Percentiles rank a stretch among this genome's conserved stretches.
Evolutionary conservation across 331 rosid species (phyloP).

Genomic region (Stylosanthes scabra): DNA sequence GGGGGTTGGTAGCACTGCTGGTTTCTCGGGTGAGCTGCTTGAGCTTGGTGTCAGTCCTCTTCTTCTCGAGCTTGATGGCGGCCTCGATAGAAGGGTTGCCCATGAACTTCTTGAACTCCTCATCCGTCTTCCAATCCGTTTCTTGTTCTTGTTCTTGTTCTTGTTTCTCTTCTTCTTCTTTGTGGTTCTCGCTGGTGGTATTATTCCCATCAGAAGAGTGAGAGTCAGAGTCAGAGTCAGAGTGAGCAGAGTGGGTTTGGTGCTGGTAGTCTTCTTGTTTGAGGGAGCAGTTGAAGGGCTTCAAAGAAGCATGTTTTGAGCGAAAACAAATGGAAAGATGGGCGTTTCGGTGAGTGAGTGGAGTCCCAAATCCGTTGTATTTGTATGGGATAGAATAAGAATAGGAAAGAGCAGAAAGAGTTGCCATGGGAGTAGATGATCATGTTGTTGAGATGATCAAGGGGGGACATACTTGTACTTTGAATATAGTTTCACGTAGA

Average conservation of each 20-base stretch:
- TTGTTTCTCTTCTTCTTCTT: constrained; percentile 27
- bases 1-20: constrained; percentile 48
- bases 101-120: constrained; percentile 93
- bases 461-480: not conserved
- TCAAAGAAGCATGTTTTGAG: constrained; percentile 35
- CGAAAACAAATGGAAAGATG: constrained; percentile 36
- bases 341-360: constrained; percentile 1
- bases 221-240: constrained; percentile 41
- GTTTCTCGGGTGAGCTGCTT: constrained; percentile 73
- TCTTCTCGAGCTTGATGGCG: constrained; percentile 92
- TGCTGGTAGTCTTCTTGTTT: constrained; percentile 50
- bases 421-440: constrained; percentile 57
- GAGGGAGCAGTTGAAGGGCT: constrained; percentile 42
- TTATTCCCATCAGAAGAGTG: constrained; percentile 46
- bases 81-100: constrained; percentile 93
- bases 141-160: constrained; percentile 62
- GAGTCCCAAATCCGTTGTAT: not conserved
- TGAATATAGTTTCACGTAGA: not conserved
- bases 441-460: not conserved
- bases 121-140: constrained; percentile 88
- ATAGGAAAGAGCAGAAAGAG: constrained; percentile 49
- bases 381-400: constrained; percentile 2
- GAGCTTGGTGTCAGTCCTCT: constrained; percentile 83
- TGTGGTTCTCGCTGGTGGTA: constrained; percentile 6
- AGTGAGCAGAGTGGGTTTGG: constrained; percentile 31